Base-by-base conservation (phyloP, 1,284 basidiomycete species). In the Ceratobasidium sp. region DNA sequence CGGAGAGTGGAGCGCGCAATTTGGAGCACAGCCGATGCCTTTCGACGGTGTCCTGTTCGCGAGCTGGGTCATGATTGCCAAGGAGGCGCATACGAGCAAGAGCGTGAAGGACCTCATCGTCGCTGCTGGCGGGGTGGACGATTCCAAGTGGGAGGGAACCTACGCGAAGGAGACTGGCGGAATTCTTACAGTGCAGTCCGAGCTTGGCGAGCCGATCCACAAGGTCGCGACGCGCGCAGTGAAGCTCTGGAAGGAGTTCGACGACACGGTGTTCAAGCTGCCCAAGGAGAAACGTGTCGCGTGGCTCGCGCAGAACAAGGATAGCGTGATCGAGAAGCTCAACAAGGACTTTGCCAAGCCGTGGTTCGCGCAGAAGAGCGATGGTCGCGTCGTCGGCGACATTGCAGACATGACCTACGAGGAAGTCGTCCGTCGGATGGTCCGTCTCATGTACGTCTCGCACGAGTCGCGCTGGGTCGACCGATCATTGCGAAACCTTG, bases 151-250 rank as follows among this genome's bases (percentile, higher is more conserved):
- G 97, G 97, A 99, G 81, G 94, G 92, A 54, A 98, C 97, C 0
- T 99, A 99, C 81, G 84, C 88, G 77, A 96, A 94, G 83, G 93
- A 96, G 76, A 98, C 95, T 11, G 97, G 97, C 77, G 96, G 96
- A 64, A 93, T 98, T 79, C 87, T 99, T 76, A 98, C 97, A 9
- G 98, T 99, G 77, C 93, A 92, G 77, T 98, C 96, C 2, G 98
- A 99, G 86, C 89, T 99, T 59, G 97, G 97, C 64, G 98, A 99
- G 83, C 96, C 96, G 30, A 99, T 99, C 79, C 97, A 99, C 86
- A 98, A 99, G 87, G 94, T 98, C 80, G 96, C 97, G 64, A 99
- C 91, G 61, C 93, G 98, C 63, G 98, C 88, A 71, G 94, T 98
- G 80, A 98, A 95, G 84, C 86, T 99, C 59, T 99, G 97, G 97